Percentiles rank a stretch among this genome's conserved stretches.
Conservation (phyloP, 2,329 filamentous ascomycete species). For the Fusarium sambucinum region DNA sequence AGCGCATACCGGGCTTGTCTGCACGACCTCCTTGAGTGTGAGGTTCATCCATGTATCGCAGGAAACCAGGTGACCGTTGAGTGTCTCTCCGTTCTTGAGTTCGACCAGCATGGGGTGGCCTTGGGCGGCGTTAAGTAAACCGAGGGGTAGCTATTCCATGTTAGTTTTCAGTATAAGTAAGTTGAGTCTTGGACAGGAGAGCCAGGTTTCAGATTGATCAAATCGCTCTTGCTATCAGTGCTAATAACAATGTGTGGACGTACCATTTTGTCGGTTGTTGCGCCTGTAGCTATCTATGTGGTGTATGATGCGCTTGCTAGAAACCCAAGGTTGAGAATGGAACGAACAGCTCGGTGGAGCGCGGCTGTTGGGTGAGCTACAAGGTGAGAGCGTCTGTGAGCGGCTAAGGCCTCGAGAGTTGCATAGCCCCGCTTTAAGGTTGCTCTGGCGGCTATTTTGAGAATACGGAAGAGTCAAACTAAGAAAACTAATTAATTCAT, state of each 20-base stretch:
- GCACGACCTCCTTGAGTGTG: constrained; percentile 95
- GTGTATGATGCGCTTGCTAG: constrained; percentile 42
- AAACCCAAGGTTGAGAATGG: constrained; percentile 43
- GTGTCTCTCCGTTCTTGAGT: constrained; percentile 96
- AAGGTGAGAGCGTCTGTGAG: constrained; percentile 36
- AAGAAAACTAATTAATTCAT: constrained; percentile 11
- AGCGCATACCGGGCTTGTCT: constrained; percentile 81
- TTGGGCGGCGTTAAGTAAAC: constrained; percentile 93
- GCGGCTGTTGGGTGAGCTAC: constrained; percentile 44
- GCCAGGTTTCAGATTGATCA: background rate
- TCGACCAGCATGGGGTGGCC: constrained; percentile 98
- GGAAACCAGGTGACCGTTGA: constrained; percentile 94
- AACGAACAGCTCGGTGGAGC: constrained; percentile 46
- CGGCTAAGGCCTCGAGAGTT: constrained; percentile 35
- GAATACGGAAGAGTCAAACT: constrained; percentile 12
- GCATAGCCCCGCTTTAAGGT: constrained; percentile 44
- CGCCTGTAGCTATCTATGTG: constrained; percentile 33
- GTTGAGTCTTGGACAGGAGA: constrained; percentile 14
- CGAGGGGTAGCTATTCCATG: constrained; percentile 71
- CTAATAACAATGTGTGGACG: constrained; percentile 3
- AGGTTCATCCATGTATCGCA: constrained; percentile 99
- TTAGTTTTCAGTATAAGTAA: constrained; percentile 41
- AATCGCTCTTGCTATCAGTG: background rate
- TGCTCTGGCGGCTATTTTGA: background rate
- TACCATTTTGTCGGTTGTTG: constrained; percentile 45